These are phyloP conservation scores for Penicillium cataractarum DNA, from an alignment of 495 filamentous ascomycete species.

Conservation along the genomic window DNA sequence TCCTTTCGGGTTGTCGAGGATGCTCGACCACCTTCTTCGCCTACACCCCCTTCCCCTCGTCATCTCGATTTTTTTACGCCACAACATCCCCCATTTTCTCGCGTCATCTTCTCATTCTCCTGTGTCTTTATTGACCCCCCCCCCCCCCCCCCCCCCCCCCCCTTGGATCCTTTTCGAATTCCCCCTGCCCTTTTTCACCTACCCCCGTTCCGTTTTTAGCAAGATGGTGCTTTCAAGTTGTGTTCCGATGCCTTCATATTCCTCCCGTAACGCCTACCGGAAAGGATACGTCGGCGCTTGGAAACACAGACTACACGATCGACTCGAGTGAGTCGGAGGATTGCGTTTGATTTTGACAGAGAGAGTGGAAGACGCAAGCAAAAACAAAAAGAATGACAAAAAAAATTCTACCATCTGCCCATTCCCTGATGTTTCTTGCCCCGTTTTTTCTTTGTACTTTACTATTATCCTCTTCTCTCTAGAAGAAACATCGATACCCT, in stretches of 20 bases:
- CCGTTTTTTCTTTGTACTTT: slow-evolving; percentile 34
- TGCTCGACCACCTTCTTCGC: slow-evolving; percentile 10
- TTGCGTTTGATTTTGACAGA: slow-evolving; percentile 14
- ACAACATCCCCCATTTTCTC: slow-evolving; percentile 11
- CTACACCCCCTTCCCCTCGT: slow-evolving; percentile 8
- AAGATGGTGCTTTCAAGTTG: slow-evolving; percentile 15
- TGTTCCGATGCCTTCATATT: not conserved
- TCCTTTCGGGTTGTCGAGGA: slow-evolving; percentile 15
- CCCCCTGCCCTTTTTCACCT: slow-evolving; percentile 22
- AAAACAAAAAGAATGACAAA: slow-evolving; percentile 20
- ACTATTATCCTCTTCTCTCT: slow-evolving; percentile 24
- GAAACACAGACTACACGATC: not conserved
- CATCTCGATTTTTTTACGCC: slow-evolving; percentile 18
- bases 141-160: too few relatives aligned
- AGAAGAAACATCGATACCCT: slow-evolving; percentile 50
- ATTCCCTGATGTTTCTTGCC: slow-evolving; percentile 15
- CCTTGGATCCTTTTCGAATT: slow-evolving; percentile 31
- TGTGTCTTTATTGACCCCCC: slow-evolving; percentile 28
- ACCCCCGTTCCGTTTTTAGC: slow-evolving; percentile 10
- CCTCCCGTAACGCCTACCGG: not conserved
- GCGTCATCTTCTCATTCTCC: slow-evolving; percentile 33
- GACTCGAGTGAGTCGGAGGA: not conserved
- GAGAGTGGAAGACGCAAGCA: slow-evolving; percentile 12
- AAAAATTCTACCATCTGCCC: slow-evolving; percentile 17
- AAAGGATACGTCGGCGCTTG: not conserved